Evolutionary conservation across 75 land plant genomes (phyloP), one percentile per base, ranked within the genome.

Genomic region (Adiantum capillusveneris): DNA sequence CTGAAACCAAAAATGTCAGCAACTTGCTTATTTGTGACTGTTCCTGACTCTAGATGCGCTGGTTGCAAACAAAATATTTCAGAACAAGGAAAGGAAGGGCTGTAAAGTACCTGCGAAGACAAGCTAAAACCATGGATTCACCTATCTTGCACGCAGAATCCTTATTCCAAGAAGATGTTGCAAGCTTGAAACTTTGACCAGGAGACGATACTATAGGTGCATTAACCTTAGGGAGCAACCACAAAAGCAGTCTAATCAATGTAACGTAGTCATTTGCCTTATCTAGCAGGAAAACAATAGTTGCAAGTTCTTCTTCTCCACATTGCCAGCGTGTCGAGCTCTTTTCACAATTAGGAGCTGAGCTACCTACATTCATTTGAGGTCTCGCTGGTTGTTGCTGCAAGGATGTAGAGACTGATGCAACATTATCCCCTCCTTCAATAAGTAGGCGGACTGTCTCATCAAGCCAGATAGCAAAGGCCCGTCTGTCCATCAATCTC

Each of bases 81-180:
- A n/a, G n/a, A n/a, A n/a, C n/a, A n/a, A n/a, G n/a, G n/a, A n/a
- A n/a, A n/a, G n/a, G n/a, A n/a, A n/a, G n/a, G n/a, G n/a, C n/a
- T n/a, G n/a, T n/a, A n/a, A n/a, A n/a, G 3, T 62, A 92, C 97
- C 94, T 82, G 53, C 78, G 80, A 29, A 92, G 76, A 22, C 78
- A 73, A 51, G 97, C 80, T 45, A 84, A 61, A 42, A 92, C 36
- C 60, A 74, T 77, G 37, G 72, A 57, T 57, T 92, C 97, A 11
- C 87, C 84, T 9, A 85, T 82, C 34, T 73, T 75, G 62, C 83
- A 87, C 6, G 56, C 36, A 31, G 53, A 65, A 59, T 86, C 98
- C 31, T 58, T 75, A 70, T 51, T 80, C 65, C 70, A 67, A 6
- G 60, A 25, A 63, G 75, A 44, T 41, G 63, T 13, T 17, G 66